Base-by-base conservation (phyloP, 2,329 filamentous ascomycete genomes). In the Fusarium tuaranense region DNA sequence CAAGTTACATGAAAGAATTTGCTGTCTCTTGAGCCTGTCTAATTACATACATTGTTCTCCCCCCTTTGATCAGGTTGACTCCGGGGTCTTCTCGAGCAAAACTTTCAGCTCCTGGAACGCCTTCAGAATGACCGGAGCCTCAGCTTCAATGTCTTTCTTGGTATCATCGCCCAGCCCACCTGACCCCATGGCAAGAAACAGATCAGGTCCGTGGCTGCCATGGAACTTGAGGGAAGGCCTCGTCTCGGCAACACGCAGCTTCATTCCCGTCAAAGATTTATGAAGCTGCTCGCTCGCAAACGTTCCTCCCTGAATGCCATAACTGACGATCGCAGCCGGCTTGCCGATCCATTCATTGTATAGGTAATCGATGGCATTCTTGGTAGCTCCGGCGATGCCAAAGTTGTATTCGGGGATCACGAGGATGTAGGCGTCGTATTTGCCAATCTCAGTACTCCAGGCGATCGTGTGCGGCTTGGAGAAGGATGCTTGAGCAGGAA, bases 361-460 rank as follows among this genome's bases (percentile, higher is more conserved):
- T 1, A 92, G 83, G 76, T 90, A 92, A 78, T 92, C 90, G 65
- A 92, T 85, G 7, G 90, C 89, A 76, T 91, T 92, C 83, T 92
- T 92, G 59, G 89, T 80, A 8, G 82, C 85, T 0, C 86, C 89
- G 0, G 89, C 83, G 7, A 90, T 81, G 27, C 88, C 86, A 78
- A 82, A 87, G 82, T 92, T 91, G 77, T 91, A 92, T 78, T 89
- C 85, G 2, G 87, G 84, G n/a, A 85, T 83, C 51, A 89, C 84
- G 58, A 89, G 80, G 38, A 90, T 78, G 78, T 87, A 88, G 18
- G 78, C 87, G 59, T 86, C 84, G 78, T 86, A 83, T 30, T 79
- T 78, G n/a, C 78, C 72, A 44, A 89, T 86, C 69, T 83, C 82
- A 6, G 75, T 76, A 36, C 81, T 85, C 87, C 88, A 89, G 1